Base-by-base conservation (phyloP, 257 asterid species). In the Solanum gracilifrons region DNA sequence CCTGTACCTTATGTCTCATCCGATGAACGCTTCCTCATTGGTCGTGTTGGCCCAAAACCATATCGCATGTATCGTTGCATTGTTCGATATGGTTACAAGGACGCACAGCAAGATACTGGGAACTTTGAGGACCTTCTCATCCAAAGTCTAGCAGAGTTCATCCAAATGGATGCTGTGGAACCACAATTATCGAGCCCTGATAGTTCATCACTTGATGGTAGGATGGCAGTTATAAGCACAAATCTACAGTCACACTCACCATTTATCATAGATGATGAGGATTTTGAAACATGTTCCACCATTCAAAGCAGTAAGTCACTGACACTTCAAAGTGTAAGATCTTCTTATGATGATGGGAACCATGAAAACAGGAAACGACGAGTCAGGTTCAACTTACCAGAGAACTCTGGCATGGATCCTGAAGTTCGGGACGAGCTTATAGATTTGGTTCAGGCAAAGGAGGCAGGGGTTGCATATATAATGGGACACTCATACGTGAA, bases 51-150 rank as follows among this genome's bases (percentile, higher is more conserved):
- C 90, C 99, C 99, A 1, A 91, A 98, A 51, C 94, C 98, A 7
- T 97, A 97, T 82, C 94, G 97, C 18, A 97, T 97, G 98, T 97
- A 97, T 82, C 93, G 99, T 13, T 97, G 99, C 95, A 95, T 97
- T 37, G 95, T 95, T 72, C 91, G 99, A 35, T 97, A 95, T 23
- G 99, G 98, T 85, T 97, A 95, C 95, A 95, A 94, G 91, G 99
- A 97, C 85, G 86, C 94, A 51, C 99, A 94, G 86, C 92, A 95
- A 74, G 98, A 95, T 39, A 93, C 93, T 23, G 97, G 92, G 27
- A 90, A 95, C 91, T 97, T 97, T 43, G 99, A 97, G 92, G 90
- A 94, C 89, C 92, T 87, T 87, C 92, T 97, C 72, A 95, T 97
- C 72, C 95, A 93, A 84, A 94, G 98, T 77, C 92, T 97, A 82